Percentiles rank a stretch among this genome's conserved stretches.
phyloP scores from a whole-genome alignment of 163 green algal species.

The Coccomyxa subellipsoidea region DNA sequence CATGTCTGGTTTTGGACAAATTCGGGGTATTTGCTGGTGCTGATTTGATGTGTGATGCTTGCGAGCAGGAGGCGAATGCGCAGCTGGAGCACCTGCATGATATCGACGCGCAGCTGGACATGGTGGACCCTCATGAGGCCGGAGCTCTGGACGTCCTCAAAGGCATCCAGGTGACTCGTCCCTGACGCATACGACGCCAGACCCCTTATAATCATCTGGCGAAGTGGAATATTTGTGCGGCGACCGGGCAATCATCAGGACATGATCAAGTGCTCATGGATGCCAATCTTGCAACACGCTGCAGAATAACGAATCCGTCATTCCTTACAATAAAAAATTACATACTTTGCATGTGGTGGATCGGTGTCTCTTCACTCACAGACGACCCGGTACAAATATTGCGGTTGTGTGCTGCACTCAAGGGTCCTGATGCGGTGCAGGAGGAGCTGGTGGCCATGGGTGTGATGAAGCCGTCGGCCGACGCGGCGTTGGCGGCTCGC shows the following conservation, averaged over 20 bases:
- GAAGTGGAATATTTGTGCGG: no score
- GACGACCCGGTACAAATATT: no score
- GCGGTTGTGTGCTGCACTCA: not conserved
- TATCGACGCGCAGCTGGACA: constrained; percentile 41
- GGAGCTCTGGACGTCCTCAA: constrained; percentile 53
- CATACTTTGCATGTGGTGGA: no score
- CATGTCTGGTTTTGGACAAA: no score
- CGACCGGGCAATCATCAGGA: no score
- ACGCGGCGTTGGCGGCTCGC: constrained; percentile 62
- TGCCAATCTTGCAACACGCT: no score
- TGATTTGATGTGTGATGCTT: not conserved
- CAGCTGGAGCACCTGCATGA: constrained; percentile 64
- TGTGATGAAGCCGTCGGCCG: constrained; percentile 60
- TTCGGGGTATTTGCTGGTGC: no score
- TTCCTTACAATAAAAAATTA: no score
- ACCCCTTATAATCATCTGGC: not conserved
- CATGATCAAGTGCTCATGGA: no score
- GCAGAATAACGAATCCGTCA: no score
- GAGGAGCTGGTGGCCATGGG: constrained; percentile 54
- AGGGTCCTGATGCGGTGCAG: constrained; percentile 12
- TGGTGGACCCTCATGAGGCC: constrained; percentile 28
- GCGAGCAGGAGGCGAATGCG: constrained; percentile 16
- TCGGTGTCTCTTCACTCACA: no score
- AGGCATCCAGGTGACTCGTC: constrained; percentile 55
- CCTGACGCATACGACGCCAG: not conserved